Evolutionary conservation across 2,329 filamentous ascomycete species (phyloP).

Genomic region (Beauveria sp.): DNA sequence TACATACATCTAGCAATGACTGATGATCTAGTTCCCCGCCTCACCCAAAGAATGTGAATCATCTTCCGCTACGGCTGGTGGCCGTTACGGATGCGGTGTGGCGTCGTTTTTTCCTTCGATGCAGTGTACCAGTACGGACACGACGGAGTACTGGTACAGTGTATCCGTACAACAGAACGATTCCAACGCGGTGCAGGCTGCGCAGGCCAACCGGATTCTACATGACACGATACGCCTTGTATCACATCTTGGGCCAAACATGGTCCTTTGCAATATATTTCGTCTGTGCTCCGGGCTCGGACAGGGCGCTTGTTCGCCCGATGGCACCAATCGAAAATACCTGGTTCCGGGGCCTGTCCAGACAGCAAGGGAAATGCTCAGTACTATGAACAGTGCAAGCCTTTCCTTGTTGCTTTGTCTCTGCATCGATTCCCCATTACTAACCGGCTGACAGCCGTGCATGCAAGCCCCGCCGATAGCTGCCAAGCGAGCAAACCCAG

Average conservation of each 20-base stretch:
- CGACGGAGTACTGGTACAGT: too few species aligned
- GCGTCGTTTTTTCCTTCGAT: neutral
- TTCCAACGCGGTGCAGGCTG: neutral
- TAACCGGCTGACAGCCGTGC: neutral
- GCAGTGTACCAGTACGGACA: neutral
- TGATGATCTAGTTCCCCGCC: too few species aligned
- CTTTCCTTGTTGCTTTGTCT: too few species aligned
- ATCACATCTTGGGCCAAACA: neutral
- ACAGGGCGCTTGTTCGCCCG: neutral
- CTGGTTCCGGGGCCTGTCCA: neutral
- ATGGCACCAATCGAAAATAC: neutral
- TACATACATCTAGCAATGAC: too few species aligned
- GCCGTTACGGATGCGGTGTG: neutral
- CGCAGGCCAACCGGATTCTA: neutral
- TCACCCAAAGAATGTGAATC: neutral
- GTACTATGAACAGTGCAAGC: neutral
- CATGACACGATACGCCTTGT: neutral
- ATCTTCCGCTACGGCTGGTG: neutral
- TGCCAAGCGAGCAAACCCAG: neutral
- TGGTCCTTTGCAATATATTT: neutral
- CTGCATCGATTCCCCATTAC: neutral
- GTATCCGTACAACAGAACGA: neutral
- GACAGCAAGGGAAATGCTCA: neutral
- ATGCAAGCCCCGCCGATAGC: neutral
- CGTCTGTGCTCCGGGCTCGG: conserved; percentile 5